Conservation (phyloP, 176 grass and related monocot genomes). For the Microstegium vimineum region DNA sequence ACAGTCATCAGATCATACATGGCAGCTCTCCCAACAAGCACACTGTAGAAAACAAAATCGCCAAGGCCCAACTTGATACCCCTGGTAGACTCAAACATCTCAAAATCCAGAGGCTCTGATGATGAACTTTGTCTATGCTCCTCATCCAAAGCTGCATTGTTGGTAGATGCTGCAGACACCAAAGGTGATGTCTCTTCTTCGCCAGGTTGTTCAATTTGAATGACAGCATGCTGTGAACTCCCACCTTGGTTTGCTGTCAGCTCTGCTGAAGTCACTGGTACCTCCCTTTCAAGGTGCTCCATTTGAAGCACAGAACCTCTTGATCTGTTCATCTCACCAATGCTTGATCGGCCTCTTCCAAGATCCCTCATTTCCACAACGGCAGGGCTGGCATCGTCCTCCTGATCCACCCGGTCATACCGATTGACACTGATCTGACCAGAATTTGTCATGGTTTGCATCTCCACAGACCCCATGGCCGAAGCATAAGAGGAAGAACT, state of each 20-base stretch:
- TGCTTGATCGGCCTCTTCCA: neutral
- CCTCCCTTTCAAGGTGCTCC: slow-evolving; percentile 12
- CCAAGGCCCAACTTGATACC: slow-evolving; percentile 91
- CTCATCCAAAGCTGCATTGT: neutral
- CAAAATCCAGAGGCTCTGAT: slow-evolving; percentile 40
- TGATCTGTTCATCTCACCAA: neutral
- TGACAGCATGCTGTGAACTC: slow-evolving; percentile 44
- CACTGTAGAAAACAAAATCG: slow-evolving; percentile 97
- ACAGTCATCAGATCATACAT: slow-evolving; percentile 99
- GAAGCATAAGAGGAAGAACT: slow-evolving; percentile 41
- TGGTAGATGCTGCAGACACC: slow-evolving; percentile 32
- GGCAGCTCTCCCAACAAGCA: slow-evolving; percentile 90
- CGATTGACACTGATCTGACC: neutral
- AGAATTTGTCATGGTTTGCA: slow-evolving; percentile 40
- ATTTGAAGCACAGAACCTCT: slow-evolving; percentile 8
- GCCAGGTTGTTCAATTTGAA: slow-evolving; percentile 32
- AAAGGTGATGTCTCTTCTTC: slow-evolving; percentile 56
- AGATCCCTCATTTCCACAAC: slow-evolving; percentile 50
- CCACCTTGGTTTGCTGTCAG: slow-evolving; percentile 24
- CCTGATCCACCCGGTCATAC: slow-evolving; percentile 33
- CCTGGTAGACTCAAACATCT: slow-evolving; percentile 71
- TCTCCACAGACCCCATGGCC: slow-evolving; percentile 56
- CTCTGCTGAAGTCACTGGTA: neutral
- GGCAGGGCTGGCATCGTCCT: slow-evolving; percentile 20
- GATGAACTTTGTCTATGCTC: slow-evolving; percentile 22